Conservation (phyloP, 2,329 filamentous ascomycete genomes). For the Penicillium paneum region DNA sequence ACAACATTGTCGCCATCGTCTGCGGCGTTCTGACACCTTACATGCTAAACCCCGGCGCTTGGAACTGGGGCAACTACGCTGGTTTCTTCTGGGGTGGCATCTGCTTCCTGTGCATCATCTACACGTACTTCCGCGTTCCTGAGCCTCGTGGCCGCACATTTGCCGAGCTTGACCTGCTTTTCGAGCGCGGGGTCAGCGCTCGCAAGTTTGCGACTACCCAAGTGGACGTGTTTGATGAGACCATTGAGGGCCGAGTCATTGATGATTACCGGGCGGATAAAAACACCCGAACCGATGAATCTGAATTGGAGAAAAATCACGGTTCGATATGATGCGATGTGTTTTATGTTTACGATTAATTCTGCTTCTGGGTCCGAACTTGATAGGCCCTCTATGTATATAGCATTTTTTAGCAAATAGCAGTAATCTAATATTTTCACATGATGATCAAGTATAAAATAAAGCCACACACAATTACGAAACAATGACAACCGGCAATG, state of each 20-base stretch:
- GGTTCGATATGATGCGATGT: conserved; percentile 16
- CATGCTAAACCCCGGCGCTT: conserved; percentile 83
- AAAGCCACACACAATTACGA: no score
- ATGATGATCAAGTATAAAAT: not conserved
- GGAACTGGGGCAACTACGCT: conserved; percentile 84
- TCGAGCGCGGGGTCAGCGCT: conserved; percentile 68
- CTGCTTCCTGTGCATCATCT: conserved; percentile 76
- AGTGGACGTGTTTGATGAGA: conserved; percentile 55
- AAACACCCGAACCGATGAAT: conserved; percentile 52
- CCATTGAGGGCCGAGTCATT: conserved; percentile 28
- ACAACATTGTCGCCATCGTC: conserved; percentile 79
- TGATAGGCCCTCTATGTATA: conserved; percentile 1
- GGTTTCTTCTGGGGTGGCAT: conserved; percentile 87
- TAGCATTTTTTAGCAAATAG: conserved; percentile 2
- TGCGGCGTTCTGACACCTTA: conserved; percentile 81
- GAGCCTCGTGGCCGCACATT: conserved; percentile 78
- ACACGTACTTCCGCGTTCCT: conserved; percentile 76
- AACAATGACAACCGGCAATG: conserved; percentile 53
- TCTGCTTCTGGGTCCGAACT: not conserved
- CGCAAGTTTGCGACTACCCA: conserved; percentile 65
- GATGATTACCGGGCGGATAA: conserved; percentile 41
- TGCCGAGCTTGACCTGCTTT: conserved; percentile 80
- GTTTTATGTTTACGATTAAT: conserved; percentile 20
- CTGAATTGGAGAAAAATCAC: conserved; percentile 52
- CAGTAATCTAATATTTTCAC: conserved; percentile 1